Evolutionary conservation across 2,329 filamentous ascomycete species (phyloP), one percentile per base, ranked within the genome.

Genomic region (Ophiostoma perfectum): DNA sequence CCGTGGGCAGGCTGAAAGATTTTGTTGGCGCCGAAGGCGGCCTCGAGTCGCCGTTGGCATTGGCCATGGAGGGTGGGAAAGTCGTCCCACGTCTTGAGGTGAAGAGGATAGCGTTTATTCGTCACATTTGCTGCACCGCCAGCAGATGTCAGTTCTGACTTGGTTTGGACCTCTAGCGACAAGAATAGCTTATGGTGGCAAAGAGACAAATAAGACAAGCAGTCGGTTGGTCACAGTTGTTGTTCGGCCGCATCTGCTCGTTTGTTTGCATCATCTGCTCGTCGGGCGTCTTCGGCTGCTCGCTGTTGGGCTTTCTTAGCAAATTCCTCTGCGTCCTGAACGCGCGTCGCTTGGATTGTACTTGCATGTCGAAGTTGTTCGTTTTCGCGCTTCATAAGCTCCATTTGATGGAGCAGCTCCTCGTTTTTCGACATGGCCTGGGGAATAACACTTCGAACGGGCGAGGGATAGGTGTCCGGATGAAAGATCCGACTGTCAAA

Each of bases 1-100:
- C 11, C 55, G 55, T 38, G n/a, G 27, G 55, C n/a, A 38, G 55
- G 55, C 27, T 60, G 27, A 36, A 65, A 65, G 42, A 65, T 45
- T 12, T 44, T 42, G 8, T 16, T 12, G 27, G 1, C 39, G 4
- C 60, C 60, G 27, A 64, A 64, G 11, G 39, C 38, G 36, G 60
- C 38, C 60, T 64, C 60, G 4, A 64, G 27, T 39, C 60, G 60
- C 38, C 14, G 38, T 44, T 64, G 60, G 38, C 39, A 42, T 14
- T 64, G 38, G 38, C n/a, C 27, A n/a, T 64, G 55, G 18, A 62
- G 55, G 27, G 16, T 38, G 27, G 55, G 55, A 11, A 62, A 62
- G 5, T 39, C n/a, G 27, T 12, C n/a, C 55, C 55, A 62, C 36
- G 16, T 38, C 62, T 44, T 64, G 14, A 45, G 18, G 39, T 18